Evolutionary conservation across 2,329 filamentous ascomycete species (phyloP), one percentile per base, ranked within the genome.

Genomic region (Arthrobotrys iridis): DNA sequence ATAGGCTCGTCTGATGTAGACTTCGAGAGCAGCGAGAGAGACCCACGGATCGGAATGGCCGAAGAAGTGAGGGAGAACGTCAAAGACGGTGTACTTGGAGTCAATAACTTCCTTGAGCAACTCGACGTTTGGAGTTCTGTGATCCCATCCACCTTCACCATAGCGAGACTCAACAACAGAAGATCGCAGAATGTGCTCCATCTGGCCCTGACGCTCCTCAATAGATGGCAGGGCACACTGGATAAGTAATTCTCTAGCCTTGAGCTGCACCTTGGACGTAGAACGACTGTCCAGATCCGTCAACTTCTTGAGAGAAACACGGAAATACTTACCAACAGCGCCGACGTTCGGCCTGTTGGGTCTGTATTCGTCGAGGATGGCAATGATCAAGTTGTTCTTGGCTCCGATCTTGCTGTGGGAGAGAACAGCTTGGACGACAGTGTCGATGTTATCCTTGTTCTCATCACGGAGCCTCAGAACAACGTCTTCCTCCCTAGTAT

Each of bases 1-100:
- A 85, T 99, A 99, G 11, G 95, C 93, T 77, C 95, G 92, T 80
- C 95, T 93, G 77, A 97, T 90, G 82, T 99, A 99, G 55, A 98
- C 93, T 82, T 99, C 95, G 3, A 99, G 88, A 52, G 95, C 93
- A 72, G 95, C 95, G 76, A 97, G 85, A 5, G 92, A 92, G 28
- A 99, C 94, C 92, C 93, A 98, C 10, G 93, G 90, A 81, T 99
- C 95, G 43, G 92, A 88, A 83, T 99, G 93, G 33, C 90, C 91
- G 81, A 99, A 99, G 88, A 99, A 99, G 70, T 93, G 89, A 5
- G 94, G 91, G 78, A 99, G 84, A 15, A 99, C 95, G 81, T 99
- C 95, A 79, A 97, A 97, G 77, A 99, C 95, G 43, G 94, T 98
- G 85, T 96, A 98, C 85, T 96, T 96, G 64, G 95, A 98, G 83